Percentiles rank a stretch among this genome's conserved stretches.
These are phyloP conservation scores for Inga oerstediana DNA, from an alignment of 306 rosid species.

Conservation along the genomic window DNA sequence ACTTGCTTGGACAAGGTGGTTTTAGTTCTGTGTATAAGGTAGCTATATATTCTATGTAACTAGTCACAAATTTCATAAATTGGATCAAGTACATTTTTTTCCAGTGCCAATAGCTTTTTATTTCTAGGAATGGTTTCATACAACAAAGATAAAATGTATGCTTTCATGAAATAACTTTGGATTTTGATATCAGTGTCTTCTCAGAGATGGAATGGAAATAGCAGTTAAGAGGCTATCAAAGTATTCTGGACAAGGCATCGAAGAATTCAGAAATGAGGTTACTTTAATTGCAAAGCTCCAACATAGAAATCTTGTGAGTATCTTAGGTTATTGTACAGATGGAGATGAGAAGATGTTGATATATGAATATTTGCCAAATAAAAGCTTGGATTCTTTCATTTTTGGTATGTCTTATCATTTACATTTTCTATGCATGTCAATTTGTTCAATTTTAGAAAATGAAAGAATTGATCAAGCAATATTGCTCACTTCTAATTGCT, in stretches of 20 bases:
- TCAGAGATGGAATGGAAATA: conserved; percentile 26
- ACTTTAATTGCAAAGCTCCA: background rate
- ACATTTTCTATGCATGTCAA: background rate
- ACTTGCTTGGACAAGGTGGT: background rate
- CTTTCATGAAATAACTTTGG: background rate
- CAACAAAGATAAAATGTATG: background rate
- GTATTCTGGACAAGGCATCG: background rate
- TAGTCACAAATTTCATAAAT: background rate
- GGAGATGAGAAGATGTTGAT: conserved; percentile 60
- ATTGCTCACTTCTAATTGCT: conserved; percentile 1
- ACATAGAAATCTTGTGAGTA: background rate
- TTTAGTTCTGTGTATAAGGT: background rate
- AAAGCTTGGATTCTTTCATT: conserved; percentile 55
- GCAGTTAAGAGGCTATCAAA: background rate
- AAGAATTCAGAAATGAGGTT: background rate
- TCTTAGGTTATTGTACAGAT: conserved; percentile 30
- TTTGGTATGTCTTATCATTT: conserved; percentile 43
- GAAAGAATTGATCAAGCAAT: background rate
- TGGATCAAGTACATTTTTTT: background rate
- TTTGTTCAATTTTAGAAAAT: background rate
- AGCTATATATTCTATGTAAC: background rate
- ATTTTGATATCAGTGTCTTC: conserved; percentile 36
- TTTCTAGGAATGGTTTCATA: background rate
- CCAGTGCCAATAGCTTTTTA: background rate
- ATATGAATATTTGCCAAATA: conserved; percentile 69